Evolutionary conservation across 306 rosid species (phyloP).

Genomic region (Fragaria nilgerrensis): DNA sequence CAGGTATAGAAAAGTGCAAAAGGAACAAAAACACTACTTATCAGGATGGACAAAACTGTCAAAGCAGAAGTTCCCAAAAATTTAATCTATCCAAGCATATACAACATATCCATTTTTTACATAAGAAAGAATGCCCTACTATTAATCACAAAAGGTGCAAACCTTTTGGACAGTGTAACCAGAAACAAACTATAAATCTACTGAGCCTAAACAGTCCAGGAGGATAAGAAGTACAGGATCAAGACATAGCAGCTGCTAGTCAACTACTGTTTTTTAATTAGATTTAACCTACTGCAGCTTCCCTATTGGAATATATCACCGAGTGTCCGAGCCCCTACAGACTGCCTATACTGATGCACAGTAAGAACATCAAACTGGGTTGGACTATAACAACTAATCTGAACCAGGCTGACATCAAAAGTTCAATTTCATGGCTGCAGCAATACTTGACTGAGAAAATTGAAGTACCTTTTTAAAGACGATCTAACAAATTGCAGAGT

Average conservation of each 20-base stretch:
- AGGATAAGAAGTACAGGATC: neutral
- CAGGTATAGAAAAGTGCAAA: neutral
- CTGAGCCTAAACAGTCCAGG: neutral
- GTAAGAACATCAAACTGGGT: neutral
- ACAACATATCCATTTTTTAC: neutral
- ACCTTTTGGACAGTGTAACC: neutral
- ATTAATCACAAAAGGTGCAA: neutral
- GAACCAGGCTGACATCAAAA: neutral
- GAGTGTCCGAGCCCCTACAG: neutral
- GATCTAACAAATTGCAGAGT: slow-evolving; percentile 72
- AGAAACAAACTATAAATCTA: neutral
- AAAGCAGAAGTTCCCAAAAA: neutral
- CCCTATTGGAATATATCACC: neutral
- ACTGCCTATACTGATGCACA: neutral
- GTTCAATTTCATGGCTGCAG: neutral
- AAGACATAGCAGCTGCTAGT: neutral
- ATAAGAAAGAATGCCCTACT: neutral
- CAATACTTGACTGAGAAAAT: neutral
- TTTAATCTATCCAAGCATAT: neutral
- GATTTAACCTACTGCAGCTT: neutral
- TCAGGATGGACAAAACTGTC: neutral
- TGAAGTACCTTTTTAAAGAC: slow-evolving; percentile 73
- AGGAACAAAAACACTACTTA: neutral
- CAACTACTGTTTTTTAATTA: neutral
- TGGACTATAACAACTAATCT: slow-evolving; percentile 6